Base-by-base conservation (phyloP, 768 basidiomycete genomes). In the Mycena vulgaris region DNA sequence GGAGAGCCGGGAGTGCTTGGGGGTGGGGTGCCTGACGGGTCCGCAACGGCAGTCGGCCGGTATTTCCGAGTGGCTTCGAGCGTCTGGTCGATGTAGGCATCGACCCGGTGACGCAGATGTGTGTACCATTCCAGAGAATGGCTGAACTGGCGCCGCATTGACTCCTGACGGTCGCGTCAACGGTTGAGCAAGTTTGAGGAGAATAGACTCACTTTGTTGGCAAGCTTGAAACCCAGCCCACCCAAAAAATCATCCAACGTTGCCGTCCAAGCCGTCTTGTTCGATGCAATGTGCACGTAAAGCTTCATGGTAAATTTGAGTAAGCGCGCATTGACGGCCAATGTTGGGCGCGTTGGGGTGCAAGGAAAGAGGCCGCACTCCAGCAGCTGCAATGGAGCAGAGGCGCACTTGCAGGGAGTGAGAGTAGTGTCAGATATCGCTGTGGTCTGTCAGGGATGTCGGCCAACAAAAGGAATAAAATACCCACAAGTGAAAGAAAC, bases 321-420 rank as follows among this genome's bases (percentile, higher is more conserved):
- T 30, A 80, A 57, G 14, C 47, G 9, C 5, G 80, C 21, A 55
- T 80, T 74, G 0, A 80, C 74, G 11, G 77, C 78, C 6, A 80
- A 62, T 2, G 74, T 59, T 21, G 79, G 80, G 5, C 33, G 65
- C 3, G 67, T 11, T 0, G 80, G 80, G 9, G 78, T 70, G 57
- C 74, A 80, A 28, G 79, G 76, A 63, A 80, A 80, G 8, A 77
- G 58, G 11, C 76, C 78, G 0, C 30, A 31, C 7, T 21, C 17
- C 13, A 80, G 68, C 23, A 80, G 69, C 56, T 78, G 76, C 7
- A 63, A 28, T 1, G 75, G 63, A 1, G 76, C 57, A 16, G 56
- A 49, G 0, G 31, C 10, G 47, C 39, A 63, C 28, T 37, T 37
- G 35, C 35, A 37, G 35, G 14, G 8, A 6, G 35, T 7, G 35